Conservation (phyloP, 306 rosid genomes). For the Betula pendula region DNA sequence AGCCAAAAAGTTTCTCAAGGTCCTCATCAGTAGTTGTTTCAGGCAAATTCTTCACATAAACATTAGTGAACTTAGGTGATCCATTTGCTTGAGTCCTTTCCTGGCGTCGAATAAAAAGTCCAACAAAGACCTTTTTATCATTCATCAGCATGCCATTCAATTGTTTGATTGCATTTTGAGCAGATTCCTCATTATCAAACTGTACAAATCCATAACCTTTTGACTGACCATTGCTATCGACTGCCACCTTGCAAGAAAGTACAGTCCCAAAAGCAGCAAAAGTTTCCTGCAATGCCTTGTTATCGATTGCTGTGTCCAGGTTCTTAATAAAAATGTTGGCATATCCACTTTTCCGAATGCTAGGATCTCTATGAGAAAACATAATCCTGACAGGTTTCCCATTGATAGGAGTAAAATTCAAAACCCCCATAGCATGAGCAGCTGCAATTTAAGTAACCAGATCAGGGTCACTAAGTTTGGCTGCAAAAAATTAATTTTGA, state of each 20-base stretch:
- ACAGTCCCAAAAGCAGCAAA: constrained; percentile 73
- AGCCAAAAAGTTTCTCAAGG: constrained; percentile 45
- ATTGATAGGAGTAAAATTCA: constrained; percentile 63
- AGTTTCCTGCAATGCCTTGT: constrained; percentile 79
- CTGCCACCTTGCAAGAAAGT: constrained; percentile 82
- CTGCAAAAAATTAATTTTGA: neutral
- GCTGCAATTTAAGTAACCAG: constrained; percentile 45
- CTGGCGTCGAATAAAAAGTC: constrained; percentile 54
- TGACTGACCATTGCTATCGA: constrained; percentile 65
- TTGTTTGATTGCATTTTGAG: constrained; percentile 54
- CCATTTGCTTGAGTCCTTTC: constrained; percentile 55
- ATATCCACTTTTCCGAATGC: constrained; percentile 68
- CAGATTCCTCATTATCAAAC: constrained; percentile 66
- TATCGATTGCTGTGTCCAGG: constrained; percentile 66
- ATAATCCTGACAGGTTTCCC: constrained; percentile 86
- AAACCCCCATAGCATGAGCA: constrained; percentile 49
- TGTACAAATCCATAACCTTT: constrained; percentile 87
- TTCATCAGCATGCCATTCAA: constrained; percentile 80
- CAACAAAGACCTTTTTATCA: constrained; percentile 70
- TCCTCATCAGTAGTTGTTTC: constrained; percentile 58
- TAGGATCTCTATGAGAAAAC: constrained; percentile 86
- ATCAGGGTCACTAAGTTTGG: neutral
- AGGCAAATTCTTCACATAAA: constrained; percentile 70
- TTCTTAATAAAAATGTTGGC: constrained; percentile 84
- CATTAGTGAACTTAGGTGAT: constrained; percentile 64